Base-by-base conservation (phyloP, 176 grass and related monocot species). In the Bromus sterilis region DNA sequence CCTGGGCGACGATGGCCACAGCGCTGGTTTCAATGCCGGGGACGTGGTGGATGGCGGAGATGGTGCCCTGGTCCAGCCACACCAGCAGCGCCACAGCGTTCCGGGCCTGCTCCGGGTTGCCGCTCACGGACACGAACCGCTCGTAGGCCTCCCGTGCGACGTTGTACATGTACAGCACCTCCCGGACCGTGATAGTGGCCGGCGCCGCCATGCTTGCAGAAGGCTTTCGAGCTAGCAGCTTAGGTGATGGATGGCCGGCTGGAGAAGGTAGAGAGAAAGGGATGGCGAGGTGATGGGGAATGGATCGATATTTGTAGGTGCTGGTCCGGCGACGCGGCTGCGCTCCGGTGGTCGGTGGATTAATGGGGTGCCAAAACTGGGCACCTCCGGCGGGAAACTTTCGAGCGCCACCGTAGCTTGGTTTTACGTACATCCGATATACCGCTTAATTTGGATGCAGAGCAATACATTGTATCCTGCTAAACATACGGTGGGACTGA, bases 11-110 rank as follows among this genome's bases (percentile, higher is more conserved):
- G 18, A 25, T 56, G 56, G 21, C 42, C 18, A 88, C 7, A 40
- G 9, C 23, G 21, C 20, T 0, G 6, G 23, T n/a, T 42, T 68
- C 85, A 15, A 31, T 43, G 7, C 5, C 0, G 0, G 11, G 16
- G 10, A 91, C 6, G 5, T 57, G 62, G 9, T 6, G 12, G 24
- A 91, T 74, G 51, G 80, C 55, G 6, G 81, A 18, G 36, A 84
- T 24, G 34, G 62, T 77, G 2, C 63, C 35, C 36, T 78, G 82
- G 46, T 97, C 89, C 1, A 94, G 36, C 76, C 85, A 97, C 29
- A 89, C 56, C n/a, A 94, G 76, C 21, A 97, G 43, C 6, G 89
- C 84, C 23, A 91, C 76, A 7, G 73, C 31, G 18, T 97, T 97
- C 13, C 79, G 82, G 4, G 91, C 91, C 31, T 75, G 51, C 21